Evolutionary conservation across 306 rosid genomes (phyloP).

Genomic region (Citrullus mucosospermus): DNA sequence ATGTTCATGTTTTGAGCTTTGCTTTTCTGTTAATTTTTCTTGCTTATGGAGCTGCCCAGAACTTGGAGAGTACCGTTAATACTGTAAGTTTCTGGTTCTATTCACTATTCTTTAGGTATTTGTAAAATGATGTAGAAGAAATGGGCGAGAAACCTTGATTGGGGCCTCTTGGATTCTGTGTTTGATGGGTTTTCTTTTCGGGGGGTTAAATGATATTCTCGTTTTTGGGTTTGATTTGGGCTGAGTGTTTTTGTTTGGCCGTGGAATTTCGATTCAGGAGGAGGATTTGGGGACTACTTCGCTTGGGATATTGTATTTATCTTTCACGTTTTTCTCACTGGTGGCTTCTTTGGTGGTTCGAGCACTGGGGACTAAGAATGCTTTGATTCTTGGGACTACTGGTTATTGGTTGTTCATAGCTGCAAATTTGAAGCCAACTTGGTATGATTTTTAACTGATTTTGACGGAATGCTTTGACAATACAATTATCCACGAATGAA

Average conservation of each 20-base stretch:
- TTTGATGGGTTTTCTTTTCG: background rate
- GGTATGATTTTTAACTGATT: constrained; percentile 20
- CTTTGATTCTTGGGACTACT: constrained; percentile 70
- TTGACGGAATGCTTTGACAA: background rate
- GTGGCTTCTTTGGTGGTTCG: constrained; percentile 80
- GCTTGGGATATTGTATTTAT: constrained; percentile 66
- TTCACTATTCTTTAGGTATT: background rate
- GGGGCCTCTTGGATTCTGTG: background rate
- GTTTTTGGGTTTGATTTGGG: background rate
- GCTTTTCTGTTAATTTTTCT: constrained; percentile 67
- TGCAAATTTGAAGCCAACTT: constrained; percentile 73
- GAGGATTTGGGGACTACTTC: constrained; percentile 71
- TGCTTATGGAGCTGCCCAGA: constrained; percentile 91
- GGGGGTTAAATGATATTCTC: background rate
- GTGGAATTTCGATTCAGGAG: constrained; percentile 40
- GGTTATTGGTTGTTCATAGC: constrained; percentile 84
- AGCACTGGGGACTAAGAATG: constrained; percentile 59
- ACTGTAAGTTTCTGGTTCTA: constrained; percentile 30
- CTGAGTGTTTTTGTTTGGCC: background rate
- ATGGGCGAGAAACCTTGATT: background rate
- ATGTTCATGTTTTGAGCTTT: constrained; percentile 53
- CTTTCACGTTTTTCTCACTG: constrained; percentile 70
- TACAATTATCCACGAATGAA: too few species aligned
- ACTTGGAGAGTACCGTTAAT: constrained; percentile 72
- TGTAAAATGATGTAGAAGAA: background rate